phyloP scores from a whole-genome alignment of 1,139 yeast genomes.

The Scheffersomyces parashehatae region DNA sequence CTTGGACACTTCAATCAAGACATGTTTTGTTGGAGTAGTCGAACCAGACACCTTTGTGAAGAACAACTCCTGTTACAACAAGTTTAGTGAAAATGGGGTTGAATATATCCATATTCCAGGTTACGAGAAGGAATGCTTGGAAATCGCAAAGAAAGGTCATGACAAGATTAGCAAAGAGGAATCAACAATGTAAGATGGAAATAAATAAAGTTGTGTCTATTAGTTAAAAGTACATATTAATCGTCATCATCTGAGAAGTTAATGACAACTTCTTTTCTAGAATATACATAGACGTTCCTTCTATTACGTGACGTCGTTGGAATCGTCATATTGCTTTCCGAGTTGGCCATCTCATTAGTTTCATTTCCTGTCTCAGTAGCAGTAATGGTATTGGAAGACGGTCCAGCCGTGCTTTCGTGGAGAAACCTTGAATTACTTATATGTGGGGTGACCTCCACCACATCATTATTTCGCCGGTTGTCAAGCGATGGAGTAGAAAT shows the following conservation, averaged over 20 bases:
- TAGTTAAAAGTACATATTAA: neutral
- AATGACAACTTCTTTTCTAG: slow-evolving; percentile 55
- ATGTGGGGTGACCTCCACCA: slow-evolving; percentile 6
- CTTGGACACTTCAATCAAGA: slow-evolving; percentile 53
- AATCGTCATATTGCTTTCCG: neutral
- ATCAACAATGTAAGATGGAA: neutral
- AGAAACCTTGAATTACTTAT: neutral
- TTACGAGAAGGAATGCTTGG: slow-evolving; percentile 68
- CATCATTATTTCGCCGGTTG: slow-evolving; percentile 13
- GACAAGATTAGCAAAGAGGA: slow-evolving; percentile 19
- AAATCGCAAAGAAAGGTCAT: slow-evolving; percentile 80
- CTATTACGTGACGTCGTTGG: slow-evolving; percentile 19
- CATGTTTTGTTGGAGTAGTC: slow-evolving; percentile 87
- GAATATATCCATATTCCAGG: slow-evolving; percentile 85
- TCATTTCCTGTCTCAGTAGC: neutral
- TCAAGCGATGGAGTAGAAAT: slow-evolving; percentile 27
- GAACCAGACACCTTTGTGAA: slow-evolving; percentile 90
- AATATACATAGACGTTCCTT: slow-evolving; percentile 54
- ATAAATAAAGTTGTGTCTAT: neutral
- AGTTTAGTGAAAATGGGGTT: slow-evolving; percentile 56
- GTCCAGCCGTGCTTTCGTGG: neutral
- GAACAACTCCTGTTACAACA: slow-evolving; percentile 64
- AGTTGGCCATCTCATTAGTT: neutral
- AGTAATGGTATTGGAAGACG: neutral
- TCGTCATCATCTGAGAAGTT: slow-evolving; percentile 13